These are phyloP conservation scores for Abrus precatorius DNA, from an alignment of 306 rosid genomes.

Conservation along the genomic window DNA sequence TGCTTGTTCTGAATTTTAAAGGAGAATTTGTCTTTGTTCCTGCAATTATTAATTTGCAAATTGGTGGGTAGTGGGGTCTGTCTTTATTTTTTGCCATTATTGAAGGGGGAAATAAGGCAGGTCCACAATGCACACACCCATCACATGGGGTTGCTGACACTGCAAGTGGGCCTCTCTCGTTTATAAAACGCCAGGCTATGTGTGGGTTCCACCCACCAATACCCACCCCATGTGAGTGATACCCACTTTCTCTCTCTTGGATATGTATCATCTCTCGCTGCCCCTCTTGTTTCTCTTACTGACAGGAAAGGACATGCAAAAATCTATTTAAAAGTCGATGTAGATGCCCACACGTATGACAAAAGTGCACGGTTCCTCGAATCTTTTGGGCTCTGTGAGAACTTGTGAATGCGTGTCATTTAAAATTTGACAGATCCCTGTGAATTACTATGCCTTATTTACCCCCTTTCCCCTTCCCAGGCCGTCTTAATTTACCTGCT, in stretches of 20 bases:
- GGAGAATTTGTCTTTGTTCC: conserved; percentile 54
- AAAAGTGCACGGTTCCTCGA: conserved; percentile 73
- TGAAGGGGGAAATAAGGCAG: conserved; percentile 40
- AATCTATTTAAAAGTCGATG: conserved; percentile 56
- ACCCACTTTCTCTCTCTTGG: conserved; percentile 45
- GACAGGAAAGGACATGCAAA: conserved; percentile 68
- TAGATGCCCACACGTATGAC: conserved; percentile 85
- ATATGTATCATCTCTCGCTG: not conserved
- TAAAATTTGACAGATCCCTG: conserved; percentile 19
- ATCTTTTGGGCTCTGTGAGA: conserved; percentile 67
- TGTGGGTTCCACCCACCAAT: conserved; percentile 60
- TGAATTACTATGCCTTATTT: conserved; percentile 21
- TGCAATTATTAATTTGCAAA: conserved; percentile 41
- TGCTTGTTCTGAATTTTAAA: conserved; percentile 27
- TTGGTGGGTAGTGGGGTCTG: conserved; percentile 45
- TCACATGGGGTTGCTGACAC: conserved; percentile 86
- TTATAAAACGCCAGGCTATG: conserved; percentile 66
- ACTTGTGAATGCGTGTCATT: conserved; percentile 35
- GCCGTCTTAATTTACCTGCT: conserved; percentile 45
- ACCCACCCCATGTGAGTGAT: conserved; percentile 76
- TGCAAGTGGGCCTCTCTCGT: conserved; percentile 54
- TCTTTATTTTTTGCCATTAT: conserved; percentile 50
- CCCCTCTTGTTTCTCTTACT: conserved; percentile 22
- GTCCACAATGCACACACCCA: conserved; percentile 52
- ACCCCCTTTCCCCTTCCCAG: not conserved